phyloP scores from a whole-genome alignment of 805 yeast genomes.

The Kluyveromyces aestuarii region DNA sequence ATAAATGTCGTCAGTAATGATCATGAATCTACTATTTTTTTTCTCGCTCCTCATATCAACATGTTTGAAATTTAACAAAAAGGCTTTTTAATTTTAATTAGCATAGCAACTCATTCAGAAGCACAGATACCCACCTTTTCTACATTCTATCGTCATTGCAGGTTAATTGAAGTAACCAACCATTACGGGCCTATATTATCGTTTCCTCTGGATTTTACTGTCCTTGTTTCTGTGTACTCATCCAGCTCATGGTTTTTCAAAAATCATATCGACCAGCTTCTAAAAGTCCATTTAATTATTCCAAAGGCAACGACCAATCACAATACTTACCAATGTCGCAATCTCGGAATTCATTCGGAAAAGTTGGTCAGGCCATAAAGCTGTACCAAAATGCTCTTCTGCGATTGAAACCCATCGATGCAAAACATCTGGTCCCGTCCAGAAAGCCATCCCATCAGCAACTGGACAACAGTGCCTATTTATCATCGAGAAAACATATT shows the following conservation, averaged over 20 bases:
- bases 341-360: neutral
- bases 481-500: neutral
- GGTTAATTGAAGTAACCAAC: no score
- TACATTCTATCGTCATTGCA: no score
- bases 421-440: neutral
- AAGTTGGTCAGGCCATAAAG: neutral
- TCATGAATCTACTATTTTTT: neutral
- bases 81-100: no score
- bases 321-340: neutral
- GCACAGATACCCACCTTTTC: no score
- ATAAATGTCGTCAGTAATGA: neutral
- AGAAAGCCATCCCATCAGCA: neutral
- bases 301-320: neutral
- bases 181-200: no score
- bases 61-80: no score
- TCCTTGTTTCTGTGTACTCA: conserved; percentile 5
- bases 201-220: neutral
- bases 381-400: neutral
- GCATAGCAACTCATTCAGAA: no score
- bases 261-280: conserved; percentile 1
- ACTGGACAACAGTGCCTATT: neutral
- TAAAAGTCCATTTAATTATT: neutral
- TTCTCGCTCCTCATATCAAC: no score
- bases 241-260: neutral
- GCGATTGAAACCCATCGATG: neutral